Percentiles rank a stretch among this genome's conserved stretches.
Conservation (phyloP, 2,329 filamentous ascomycete genomes). For the Didymella segeticola region DNA sequence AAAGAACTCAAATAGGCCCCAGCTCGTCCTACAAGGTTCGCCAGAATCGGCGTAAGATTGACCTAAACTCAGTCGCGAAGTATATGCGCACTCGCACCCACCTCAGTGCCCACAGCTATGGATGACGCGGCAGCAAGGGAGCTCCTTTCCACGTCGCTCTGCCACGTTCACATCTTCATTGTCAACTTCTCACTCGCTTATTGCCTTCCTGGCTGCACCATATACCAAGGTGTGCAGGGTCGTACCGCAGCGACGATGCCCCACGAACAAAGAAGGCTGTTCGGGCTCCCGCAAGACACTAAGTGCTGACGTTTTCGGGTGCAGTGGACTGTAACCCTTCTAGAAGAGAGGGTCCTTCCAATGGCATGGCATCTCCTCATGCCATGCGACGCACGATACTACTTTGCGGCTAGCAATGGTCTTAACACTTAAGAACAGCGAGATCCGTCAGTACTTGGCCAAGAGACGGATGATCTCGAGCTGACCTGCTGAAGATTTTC, state of each 20-base stretch:
- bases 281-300: conserved; percentile 15
- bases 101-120: background rate
- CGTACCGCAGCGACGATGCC: conserved; percentile 33
- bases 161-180: background rate
- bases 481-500: conserved; percentile 24
- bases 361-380: conserved; percentile 20
- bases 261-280: conserved; percentile 12
- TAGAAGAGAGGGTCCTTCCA: conserved; percentile 35
- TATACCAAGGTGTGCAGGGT: conserved; percentile 21
- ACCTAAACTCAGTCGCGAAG: conserved; percentile 13
- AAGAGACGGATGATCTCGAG: conserved; percentile 15
- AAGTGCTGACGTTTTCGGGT: conserved; percentile 32
- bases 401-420: conserved; percentile 9
- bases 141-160: background rate
- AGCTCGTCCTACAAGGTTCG: conserved; percentile 32
- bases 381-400: conserved; percentile 44
- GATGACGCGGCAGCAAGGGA: background rate
- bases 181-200: background rate
- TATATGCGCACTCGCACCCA: conserved; percentile 9
- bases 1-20: conserved; percentile 35
- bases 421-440: conserved; percentile 12
- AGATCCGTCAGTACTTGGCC: background rate
- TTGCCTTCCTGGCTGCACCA: conserved; percentile 10
- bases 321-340: conserved; percentile 40
- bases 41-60: conserved; percentile 31